These are phyloP conservation scores for Crithidia bombi DNA, from an alignment of 208 protist genomes.

Conservation along the genomic window DNA sequence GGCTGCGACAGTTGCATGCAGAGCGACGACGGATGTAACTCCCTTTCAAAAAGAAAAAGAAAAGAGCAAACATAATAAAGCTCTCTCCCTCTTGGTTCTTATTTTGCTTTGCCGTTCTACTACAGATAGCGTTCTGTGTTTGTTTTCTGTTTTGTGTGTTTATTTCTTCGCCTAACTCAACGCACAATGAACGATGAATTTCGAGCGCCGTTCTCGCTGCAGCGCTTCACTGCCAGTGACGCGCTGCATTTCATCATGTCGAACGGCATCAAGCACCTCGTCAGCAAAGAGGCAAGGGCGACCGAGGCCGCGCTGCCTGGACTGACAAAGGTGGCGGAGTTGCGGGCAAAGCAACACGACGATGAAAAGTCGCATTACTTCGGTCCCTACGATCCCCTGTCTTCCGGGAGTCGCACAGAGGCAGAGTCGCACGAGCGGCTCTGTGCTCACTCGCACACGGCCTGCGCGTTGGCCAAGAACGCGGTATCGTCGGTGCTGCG, in stretches of 20 bases:
- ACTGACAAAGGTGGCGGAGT: slow-evolving; percentile 15
- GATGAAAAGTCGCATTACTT: background rate
- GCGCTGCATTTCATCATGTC: slow-evolving; percentile 27
- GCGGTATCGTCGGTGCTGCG: slow-evolving; percentile 10
- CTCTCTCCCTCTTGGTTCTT: too few relatives aligned
- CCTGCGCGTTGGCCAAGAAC: slow-evolving; percentile 32
- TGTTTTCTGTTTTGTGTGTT: too few relatives aligned
- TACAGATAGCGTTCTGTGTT: too few relatives aligned
- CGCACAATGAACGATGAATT: slow-evolving; percentile 23
- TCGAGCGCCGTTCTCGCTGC: slow-evolving; percentile 13
- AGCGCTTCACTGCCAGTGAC: slow-evolving; percentile 20
- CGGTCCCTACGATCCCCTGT: slow-evolving; percentile 26
- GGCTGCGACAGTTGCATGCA: too few relatives aligned
- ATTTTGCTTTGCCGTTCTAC: too few relatives aligned
- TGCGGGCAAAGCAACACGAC: slow-evolving; percentile 20
- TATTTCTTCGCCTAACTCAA: too few relatives aligned
- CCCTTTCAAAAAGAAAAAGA: too few relatives aligned
- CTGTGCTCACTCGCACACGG: slow-evolving; percentile 28
- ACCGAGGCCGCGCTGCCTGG: slow-evolving; percentile 10
- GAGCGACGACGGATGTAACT: too few relatives aligned
- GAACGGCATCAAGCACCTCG: slow-evolving; percentile 6
- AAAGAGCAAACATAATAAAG: too few relatives aligned
- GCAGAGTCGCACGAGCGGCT: slow-evolving; percentile 21
- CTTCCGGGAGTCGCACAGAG: background rate
- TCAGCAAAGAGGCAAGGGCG: background rate